Percentiles rank a stretch among this genome's conserved stretches.
Conservation (phyloP, 73 alveolate species). For the Symbiodinium natans region DNA sequence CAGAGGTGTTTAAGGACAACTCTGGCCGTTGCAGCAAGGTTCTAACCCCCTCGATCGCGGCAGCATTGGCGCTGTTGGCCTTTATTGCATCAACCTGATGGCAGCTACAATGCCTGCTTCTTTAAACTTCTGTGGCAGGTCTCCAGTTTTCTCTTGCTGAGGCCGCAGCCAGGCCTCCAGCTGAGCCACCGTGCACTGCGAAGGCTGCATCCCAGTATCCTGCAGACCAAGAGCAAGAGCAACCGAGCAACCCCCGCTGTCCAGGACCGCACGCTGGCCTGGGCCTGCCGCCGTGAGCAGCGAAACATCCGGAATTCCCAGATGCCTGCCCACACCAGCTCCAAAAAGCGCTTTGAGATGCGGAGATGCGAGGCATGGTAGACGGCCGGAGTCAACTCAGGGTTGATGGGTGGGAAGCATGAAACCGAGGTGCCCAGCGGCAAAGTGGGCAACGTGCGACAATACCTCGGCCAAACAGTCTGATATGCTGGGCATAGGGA, state of each 20-base stretch:
- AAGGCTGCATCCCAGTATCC: constrained; percentile 12
- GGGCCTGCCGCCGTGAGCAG: constrained; percentile 2
- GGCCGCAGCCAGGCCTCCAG: not conserved
- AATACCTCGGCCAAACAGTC: not conserved
- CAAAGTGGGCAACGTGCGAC: not conserved
- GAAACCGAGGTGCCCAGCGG: not conserved
- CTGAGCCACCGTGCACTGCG: not conserved
- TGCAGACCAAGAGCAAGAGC: not conserved
- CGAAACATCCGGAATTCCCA: not conserved
- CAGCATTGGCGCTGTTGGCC: not conserved
- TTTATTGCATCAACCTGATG: not conserved
- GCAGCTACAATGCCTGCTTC: not conserved
- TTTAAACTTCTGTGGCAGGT: too few relatives aligned
- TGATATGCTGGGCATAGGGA: too few relatives aligned
- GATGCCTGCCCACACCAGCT: too few relatives aligned
- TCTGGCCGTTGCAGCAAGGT: not conserved
- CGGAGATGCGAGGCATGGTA: too few relatives aligned
- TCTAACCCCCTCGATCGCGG: not conserved
- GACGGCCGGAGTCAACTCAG: too few relatives aligned
- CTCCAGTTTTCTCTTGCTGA: too few relatives aligned
- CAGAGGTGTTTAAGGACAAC: not conserved
- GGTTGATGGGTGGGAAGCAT: too few relatives aligned
- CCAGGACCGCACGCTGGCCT: not conserved
- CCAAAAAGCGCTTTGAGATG: too few relatives aligned
- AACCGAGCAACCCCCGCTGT: not conserved